A percentile compares a stretch with the other conserved stretches of the same genome.
Evolutionary conservation across 352 stramenopile species (phyloP).

Genomic region (Globisporangium cylindrosporum): DNA sequence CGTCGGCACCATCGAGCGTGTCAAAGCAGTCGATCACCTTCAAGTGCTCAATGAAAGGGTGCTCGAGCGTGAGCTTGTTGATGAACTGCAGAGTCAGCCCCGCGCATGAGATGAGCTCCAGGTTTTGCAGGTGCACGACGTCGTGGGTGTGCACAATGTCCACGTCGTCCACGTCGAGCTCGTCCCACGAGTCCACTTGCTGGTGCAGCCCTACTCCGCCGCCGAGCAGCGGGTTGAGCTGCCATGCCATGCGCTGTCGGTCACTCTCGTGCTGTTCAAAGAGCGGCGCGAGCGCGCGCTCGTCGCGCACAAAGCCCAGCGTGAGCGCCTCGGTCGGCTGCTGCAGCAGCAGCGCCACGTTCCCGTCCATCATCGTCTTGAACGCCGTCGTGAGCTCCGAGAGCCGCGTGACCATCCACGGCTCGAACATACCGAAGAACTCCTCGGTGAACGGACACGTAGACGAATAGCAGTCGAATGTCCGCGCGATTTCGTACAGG

Average conservation of each 20-base stretch:
- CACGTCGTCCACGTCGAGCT: slow-evolving; percentile 67
- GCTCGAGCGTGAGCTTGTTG: slow-evolving; percentile 29
- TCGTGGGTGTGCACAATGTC: slow-evolving; percentile 61
- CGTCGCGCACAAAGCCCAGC: slow-evolving; percentile 64
- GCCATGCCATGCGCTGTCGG: slow-evolving; percentile 45
- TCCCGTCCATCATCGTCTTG: slow-evolving; percentile 70
- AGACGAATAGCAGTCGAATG: slow-evolving; percentile 68
- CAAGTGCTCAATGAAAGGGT: slow-evolving; percentile 55
- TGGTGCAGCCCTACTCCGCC: slow-evolving; percentile 26
- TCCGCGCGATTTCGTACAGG: slow-evolving; percentile 66
- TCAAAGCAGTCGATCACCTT: slow-evolving; percentile 78
- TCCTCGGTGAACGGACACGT: slow-evolving; percentile 56
- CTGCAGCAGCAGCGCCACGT: slow-evolving; percentile 55
- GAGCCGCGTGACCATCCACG: slow-evolving; percentile 73
- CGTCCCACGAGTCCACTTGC: slow-evolving; percentile 67
- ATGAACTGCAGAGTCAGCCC: slow-evolving; percentile 56
- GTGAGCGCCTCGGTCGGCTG: slow-evolving; percentile 61
- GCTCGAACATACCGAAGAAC: slow-evolving; percentile 66
- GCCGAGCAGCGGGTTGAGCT: slow-evolving; percentile 21
- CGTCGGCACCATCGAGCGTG: slow-evolving; percentile 32
- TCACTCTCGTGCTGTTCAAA: slow-evolving; percentile 34
- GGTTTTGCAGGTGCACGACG: slow-evolving; percentile 43
- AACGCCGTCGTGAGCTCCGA: slow-evolving; percentile 61
- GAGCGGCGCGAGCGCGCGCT: slow-evolving; percentile 42
- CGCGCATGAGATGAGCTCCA: slow-evolving; percentile 70